Base-by-base conservation (phyloP, 257 asterid genomes). In the Leonotis leonurus region DNA sequence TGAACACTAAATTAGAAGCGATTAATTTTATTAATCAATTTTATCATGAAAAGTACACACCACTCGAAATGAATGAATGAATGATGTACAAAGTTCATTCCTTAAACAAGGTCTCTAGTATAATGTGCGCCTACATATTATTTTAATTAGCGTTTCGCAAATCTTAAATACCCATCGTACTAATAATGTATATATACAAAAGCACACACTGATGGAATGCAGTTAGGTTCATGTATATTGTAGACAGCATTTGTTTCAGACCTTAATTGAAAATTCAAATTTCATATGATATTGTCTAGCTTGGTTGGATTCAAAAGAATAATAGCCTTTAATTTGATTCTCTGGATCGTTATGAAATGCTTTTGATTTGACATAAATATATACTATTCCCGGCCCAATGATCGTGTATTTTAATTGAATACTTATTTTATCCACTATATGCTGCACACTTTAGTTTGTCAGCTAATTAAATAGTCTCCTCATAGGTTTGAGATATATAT, bases 281-380 rank as follows among this genome's bases (percentile, higher is more conserved):
- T 55, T 20, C 48, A 16, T 61, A 13, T 40, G 9, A 24, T 39
- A 49, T 9, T 71, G 13, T n/a, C n/a, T n/a, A n/a, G n/a, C 8
- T 8, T 32, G 30, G 67, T 41, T 39, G 56, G 61, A 30, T 24
- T 53, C 26, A 24, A 45, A 32, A 27, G 53, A 5, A 30, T 9
- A 33, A 2, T 30, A 71, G 37, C 44, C 46, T 61, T 41, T 54
- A 33, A 22, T 63, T 62, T 32, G 74, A 63, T 58, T 68, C 63
- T 36, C 21, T 40, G 33, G 27, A 25, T 57, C 11, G 8, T 40
- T 45, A 3, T 49, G 46, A 36, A 68, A 58, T 52, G 18, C 45
- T 56, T n/a, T n/a, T 56, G 80, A 71, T 43, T 40, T 27, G 77
- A 75, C 69, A 33, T 65, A n/a, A 68, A 70, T 17, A 60, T 44